Base-by-base conservation (phyloP, 1,284 basidiomycete species). In the Fomitopsis palustris region DNA sequence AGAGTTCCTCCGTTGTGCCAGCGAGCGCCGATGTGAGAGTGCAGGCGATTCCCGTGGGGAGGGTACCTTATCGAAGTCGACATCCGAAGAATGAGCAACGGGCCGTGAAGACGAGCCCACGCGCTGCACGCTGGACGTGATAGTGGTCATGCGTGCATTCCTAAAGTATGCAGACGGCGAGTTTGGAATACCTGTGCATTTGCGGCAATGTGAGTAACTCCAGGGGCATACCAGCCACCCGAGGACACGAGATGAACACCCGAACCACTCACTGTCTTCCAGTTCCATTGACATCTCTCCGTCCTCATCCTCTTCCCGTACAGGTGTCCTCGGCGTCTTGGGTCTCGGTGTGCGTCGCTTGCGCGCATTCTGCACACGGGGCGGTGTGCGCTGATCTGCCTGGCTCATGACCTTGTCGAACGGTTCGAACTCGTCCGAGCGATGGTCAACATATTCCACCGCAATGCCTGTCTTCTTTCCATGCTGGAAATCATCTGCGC, bases 391-490 rank as follows among this genome's bases (percentile, higher is more conserved):
- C 56, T 78, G 78, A 72, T 91, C 87, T 0, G 83, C 87, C 66
- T 89, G 86, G 53, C 80, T 77, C 63, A 95, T 84, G 67, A 94
- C 79, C 64, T 86, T 83, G 58, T 87, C 85, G 67, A 93, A 90
- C 12, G 86, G 86, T 72, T 96, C 93, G 70, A 92, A 93, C 10
- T 93, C 95, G 69, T 94, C 90, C 16, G 87, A 87, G 65, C 86
- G 86, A 62, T 84, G 83, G 54, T 86, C 83, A 54, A 92, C 84
- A 69, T 86, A 82, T 29, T 74, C 79, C 17, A 92, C 83, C 2
- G 81, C 77, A 55, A 90, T 78, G 3, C 90, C 90, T 0, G 89
- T 92, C 70, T 85, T 88, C 79, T 88, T 90, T 17, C 90, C 90
- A 59, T 85, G 87, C 49, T 81, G 81, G 19, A 83, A 81, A 64